Base-by-base conservation (phyloP, 768 basidiomycete species). In the Hebeloma cylindrosporum region DNA sequence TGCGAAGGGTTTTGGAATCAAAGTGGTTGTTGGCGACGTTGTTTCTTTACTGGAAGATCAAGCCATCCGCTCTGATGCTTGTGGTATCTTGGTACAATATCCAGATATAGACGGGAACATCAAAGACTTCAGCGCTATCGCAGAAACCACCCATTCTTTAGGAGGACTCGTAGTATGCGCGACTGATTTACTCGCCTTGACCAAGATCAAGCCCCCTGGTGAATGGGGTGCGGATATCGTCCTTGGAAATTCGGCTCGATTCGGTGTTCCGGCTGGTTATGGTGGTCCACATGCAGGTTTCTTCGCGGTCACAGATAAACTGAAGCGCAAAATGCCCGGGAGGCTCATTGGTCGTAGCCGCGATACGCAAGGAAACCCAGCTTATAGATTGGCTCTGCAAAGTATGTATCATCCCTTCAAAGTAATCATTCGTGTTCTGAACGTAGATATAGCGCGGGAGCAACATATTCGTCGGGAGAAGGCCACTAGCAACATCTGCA, bases 291-390 rank as follows among this genome's bases (percentile, higher is more conserved):
- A 99, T 61, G 95, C 87, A 14, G 96, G 91, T 0, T 99, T 98
- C 77, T 98, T 99, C 62, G 90, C 96, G 2, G 89, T 90, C 53
- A 89, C 83, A 14, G 92, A 98, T 45, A 81, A 77, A 50, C 70
- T 98, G 43, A 99, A 98, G 77, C 75, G 95, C 52, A 95, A 94
- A 72, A 96, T 98, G 92, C 96, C 96, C n/a, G 96, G 96, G 42
- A 80, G 96, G 43, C 68, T 99, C 39, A 89, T 99, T 60, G 96
- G 96, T 14, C 74, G 87, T 18, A 93, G 90, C 63, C 84, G 85
- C 47, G 96, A 96, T 63, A 71, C 78, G 6, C 73, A 83, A 49
- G 96, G 95, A 1, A 80, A 86, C 42, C 82, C 83, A 11, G 96
- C 94, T 1, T 98, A 97, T 61, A 80, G 96, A 23, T 68, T 99